Evolutionary conservation across 805 yeast species (phyloP).

Genomic region (Hanseniaspora lindneri): DNA sequence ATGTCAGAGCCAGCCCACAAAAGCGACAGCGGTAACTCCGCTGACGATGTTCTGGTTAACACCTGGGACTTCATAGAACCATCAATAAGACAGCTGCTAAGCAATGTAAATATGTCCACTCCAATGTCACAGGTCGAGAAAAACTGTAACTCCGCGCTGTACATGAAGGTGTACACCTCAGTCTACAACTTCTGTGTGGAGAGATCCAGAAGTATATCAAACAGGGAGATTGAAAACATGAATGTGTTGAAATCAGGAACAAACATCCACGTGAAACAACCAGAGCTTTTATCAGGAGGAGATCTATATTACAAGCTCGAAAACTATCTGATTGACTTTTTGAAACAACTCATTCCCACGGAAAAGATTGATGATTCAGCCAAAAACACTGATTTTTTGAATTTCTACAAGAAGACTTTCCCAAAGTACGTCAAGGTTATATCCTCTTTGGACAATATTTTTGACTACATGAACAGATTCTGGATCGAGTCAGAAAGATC

Average conservation of each 20-base stretch:
- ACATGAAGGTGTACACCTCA: slow-evolving; percentile 83
- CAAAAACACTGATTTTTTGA: slow-evolving; percentile 52
- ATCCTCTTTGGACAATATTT: slow-evolving; percentile 78
- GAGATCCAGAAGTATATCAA: slow-evolving; percentile 40
- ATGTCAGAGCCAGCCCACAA: background rate
- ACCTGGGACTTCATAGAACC: slow-evolving; percentile 76
- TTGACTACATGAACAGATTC: slow-evolving; percentile 89
- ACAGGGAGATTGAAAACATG: slow-evolving; percentile 33
- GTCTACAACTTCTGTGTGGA: slow-evolving; percentile 87
- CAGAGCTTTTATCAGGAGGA: slow-evolving; percentile 55
- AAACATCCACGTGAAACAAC: slow-evolving; percentile 17
- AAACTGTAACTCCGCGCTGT: slow-evolving; percentile 32
- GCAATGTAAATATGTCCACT: slow-evolving; percentile 24
- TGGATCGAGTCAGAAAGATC: slow-evolving; percentile 96
- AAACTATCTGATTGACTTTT: slow-evolving; percentile 51
- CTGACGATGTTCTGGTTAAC: slow-evolving; percentile 51
- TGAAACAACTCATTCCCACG: slow-evolving; percentile 38
- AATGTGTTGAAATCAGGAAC: slow-evolving; percentile 21
- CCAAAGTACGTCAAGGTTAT: slow-evolving; percentile 83
- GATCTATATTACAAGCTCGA: slow-evolving; percentile 70
- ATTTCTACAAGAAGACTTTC: slow-evolving; percentile 81
- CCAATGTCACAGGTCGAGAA: slow-evolving; percentile 15
- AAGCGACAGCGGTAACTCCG: slow-evolving; percentile 20
- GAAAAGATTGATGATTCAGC: slow-evolving; percentile 21
- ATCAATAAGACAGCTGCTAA: slow-evolving; percentile 56